phyloP scores from a whole-genome alignment of 2,329 filamentous ascomycete species.

The Bipolaris cookei region DNA sequence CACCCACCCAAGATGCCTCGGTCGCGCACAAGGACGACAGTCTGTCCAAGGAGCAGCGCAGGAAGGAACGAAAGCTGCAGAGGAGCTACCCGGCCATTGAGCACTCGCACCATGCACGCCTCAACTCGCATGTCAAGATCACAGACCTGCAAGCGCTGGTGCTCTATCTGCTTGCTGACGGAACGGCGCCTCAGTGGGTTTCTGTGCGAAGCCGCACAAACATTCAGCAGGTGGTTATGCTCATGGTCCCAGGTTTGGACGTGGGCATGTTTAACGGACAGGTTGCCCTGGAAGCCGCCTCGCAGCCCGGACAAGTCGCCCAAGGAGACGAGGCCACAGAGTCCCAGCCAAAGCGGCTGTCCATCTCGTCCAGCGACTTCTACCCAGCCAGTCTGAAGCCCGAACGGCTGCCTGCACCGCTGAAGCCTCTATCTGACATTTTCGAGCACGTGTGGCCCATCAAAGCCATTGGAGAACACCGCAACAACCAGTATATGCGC shows the following conservation, averaged over 20 bases:
- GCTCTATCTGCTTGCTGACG: conserved; percentile 67
- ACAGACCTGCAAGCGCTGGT: conserved; percentile 63
- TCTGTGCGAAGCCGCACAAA: conserved; percentile 62
- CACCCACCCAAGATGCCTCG: conserved; percentile 29
- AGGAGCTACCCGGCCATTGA: conserved; percentile 53
- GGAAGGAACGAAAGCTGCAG: conserved; percentile 42
- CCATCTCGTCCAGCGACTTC: conserved; percentile 57
- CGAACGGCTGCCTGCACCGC: conserved; percentile 50
- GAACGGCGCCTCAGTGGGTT: conserved; percentile 67
- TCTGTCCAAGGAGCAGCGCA: conserved; percentile 29
- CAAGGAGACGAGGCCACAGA: conserved; percentile 18
- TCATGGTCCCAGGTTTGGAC: conserved; percentile 93
- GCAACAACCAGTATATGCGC: conserved; percentile 63
- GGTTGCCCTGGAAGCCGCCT: conserved; percentile 23
- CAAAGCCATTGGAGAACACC: conserved; percentile 84
- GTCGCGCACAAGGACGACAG: conserved; percentile 18
- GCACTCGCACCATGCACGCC: conserved; percentile 59
- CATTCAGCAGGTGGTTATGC: conserved; percentile 76
- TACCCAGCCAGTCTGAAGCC: conserved; percentile 55
- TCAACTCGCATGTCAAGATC: conserved; percentile 63
- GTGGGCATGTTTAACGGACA: conserved; percentile 81
- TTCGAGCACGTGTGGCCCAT: conserved; percentile 91
- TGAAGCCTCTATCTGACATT: conserved; percentile 74
- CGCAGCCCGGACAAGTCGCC: conserved; percentile 2
- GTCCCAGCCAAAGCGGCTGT: conserved; percentile 36